A percentile compares a stretch with the other conserved stretches of the same genome.
These are phyloP conservation scores for Neurospora sp. DNA, from an alignment of 495 filamentous ascomycete species.

Conservation along the genomic window DNA sequence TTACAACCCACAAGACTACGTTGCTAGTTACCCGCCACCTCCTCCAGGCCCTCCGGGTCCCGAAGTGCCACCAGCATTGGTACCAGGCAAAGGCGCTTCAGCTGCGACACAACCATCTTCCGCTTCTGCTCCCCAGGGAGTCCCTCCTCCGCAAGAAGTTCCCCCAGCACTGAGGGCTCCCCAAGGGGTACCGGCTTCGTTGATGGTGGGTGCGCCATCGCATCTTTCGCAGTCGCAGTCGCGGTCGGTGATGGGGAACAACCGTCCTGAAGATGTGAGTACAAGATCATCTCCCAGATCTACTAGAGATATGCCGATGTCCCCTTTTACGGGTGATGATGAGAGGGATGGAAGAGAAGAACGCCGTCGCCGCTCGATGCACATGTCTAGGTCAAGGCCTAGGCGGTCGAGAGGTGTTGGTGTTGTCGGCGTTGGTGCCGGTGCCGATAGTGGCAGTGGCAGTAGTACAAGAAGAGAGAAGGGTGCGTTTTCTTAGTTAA, in stretches of 20 bases:
- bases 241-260: conserved; percentile 4
- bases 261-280: conserved; percentile 29
- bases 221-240: not conserved
- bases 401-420: not conserved
- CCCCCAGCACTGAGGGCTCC: conserved; percentile 15
- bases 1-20: conserved; percentile 28
- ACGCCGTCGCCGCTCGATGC: not conserved
- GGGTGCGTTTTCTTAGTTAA: not conserved
- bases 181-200: conserved; percentile 15
- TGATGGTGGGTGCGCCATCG: not conserved
- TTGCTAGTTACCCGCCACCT: conserved; percentile 20
- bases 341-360: conserved; percentile 16
- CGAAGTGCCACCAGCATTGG: conserved; percentile 5
- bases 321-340: conserved; percentile 7
- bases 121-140: not conserved
- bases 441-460: not conserved
- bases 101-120: not conserved
- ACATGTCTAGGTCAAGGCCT: not conserved
- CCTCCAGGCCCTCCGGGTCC: conserved; percentile 23
- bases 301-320: conserved; percentile 10
- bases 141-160: conserved; percentile 14
- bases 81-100: not conserved
- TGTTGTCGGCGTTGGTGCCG: not conserved
- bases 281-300: conserved; percentile 22
- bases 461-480: not conserved